Percentiles rank a stretch among this genome's conserved stretches.
Conservation (phyloP, 345 rosid species). For the Populus ilicifolia region DNA sequence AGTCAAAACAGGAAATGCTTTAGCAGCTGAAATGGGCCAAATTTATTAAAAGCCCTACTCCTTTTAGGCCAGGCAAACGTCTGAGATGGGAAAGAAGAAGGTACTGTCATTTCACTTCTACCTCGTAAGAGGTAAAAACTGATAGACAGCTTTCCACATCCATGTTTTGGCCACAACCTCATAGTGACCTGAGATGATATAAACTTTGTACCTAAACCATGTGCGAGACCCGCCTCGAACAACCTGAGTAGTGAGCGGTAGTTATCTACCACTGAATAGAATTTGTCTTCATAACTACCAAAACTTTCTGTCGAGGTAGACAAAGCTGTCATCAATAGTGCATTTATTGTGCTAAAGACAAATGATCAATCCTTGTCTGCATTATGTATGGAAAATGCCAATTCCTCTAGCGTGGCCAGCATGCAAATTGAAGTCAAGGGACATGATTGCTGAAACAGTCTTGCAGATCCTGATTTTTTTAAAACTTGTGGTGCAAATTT, state of each 20-base stretch:
- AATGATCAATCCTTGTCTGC: slow-evolving; percentile 11
- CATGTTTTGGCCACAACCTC: not conserved
- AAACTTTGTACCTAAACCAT: not conserved
- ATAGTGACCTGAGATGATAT: not conserved
- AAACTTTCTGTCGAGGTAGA: slow-evolving; percentile 14
- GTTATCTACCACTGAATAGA: slow-evolving; percentile 8
- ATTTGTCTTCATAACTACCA: slow-evolving; percentile 17
- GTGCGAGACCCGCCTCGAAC: not conserved
- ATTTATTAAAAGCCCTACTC: not conserved
- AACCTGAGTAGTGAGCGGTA: not conserved
- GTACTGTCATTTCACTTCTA: not conserved
- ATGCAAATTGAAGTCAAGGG: not conserved
- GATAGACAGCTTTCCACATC: not conserved
- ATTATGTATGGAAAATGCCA: slow-evolving; percentile 1
- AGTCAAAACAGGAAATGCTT: not conserved
- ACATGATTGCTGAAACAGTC: not conserved
- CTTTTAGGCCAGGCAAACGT: not conserved
- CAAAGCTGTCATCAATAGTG: not conserved
- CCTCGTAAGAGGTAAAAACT: not conserved
- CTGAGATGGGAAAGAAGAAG: not conserved
- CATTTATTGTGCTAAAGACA: not conserved
- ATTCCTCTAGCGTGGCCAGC: not conserved
- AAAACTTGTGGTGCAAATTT: not conserved
- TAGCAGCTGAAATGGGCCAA: not conserved
- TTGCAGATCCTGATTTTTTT: not conserved